Base-by-base conservation (phyloP, 2,329 filamentous ascomycete genomes). In the Monosporascus sp. region DNA sequence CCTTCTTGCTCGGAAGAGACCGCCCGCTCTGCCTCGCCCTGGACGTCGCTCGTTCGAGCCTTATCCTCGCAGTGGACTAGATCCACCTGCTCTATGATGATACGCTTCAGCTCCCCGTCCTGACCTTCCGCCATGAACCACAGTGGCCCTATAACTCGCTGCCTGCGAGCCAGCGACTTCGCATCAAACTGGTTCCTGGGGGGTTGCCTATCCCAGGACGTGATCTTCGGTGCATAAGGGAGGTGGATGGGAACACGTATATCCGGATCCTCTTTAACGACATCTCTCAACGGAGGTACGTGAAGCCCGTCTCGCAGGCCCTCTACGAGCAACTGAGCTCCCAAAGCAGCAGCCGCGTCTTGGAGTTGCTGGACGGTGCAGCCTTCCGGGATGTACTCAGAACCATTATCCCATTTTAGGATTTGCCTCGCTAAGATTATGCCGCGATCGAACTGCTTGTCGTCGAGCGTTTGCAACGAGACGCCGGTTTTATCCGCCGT, bases 381-480 rank as follows among this genome's bases (percentile, higher is more conserved):
- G 22, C 64, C 63, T 0, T 69, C 61, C 0, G 75, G 73, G 27
- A 82, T 72, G 22, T 72, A 72, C 43, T 19, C 14, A 65, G 53
- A 0, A 81, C 77, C 0, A 84, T 86, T 19, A 14, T 31, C 27
- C 43, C 43, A 46, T 24, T 7, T 26, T 5, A 46, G 9, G 11
- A 27, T 17, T 16, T 26, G 8, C 70, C 95, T 91, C 17, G 82
- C 78, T 26, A 99, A 76, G 9, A 97, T 80, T 2, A 76, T 70
- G 27, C 94, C 94, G 55, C 85, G 83, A 69, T 99, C 94, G 67
- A 97, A 97, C 47, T 78, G 72, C 17, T 75, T 72, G 2, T 84
- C 79, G 68, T 97, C 84, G 38, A 99, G 80, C 0, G 93, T 97
- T 70, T 99, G 94, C 26, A 99, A 76, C 0, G 89, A 88, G 22